Evolutionary conservation across 805 yeast species (phyloP), one percentile per base, ranked within the genome.

Genomic region (Nakazawaea wyomingensis): DNA sequence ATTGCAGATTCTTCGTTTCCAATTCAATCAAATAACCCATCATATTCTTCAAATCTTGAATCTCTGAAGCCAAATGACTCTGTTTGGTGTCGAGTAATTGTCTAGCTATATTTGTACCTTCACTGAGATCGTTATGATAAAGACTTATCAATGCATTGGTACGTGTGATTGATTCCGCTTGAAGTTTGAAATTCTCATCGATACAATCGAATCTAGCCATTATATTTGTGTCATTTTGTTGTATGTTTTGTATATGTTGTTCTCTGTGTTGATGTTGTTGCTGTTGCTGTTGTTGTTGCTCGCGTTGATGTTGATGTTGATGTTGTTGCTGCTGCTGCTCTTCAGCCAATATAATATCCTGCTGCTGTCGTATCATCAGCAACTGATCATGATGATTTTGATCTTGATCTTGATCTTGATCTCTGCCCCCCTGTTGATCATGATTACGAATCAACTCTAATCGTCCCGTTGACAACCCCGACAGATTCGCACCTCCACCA

Each of bases 211-310:
- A n/a, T n/a, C n/a, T n/a, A n/a, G n/a, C n/a, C n/a, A n/a, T n/a
- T n/a, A n/a, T n/a, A n/a, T n/a, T n/a, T n/a, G n/a, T n/a, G n/a
- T n/a, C n/a, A n/a, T n/a, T n/a, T n/a, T n/a, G n/a, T n/a, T n/a
- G n/a, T n/a, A n/a, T n/a, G n/a, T n/a, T n/a, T n/a, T n/a, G n/a
- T n/a, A n/a, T n/a, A n/a, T n/a, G n/a, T n/a, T n/a, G n/a, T n/a
- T n/a, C n/a, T n/a, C n/a, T 65, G 6, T 62, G 64, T 14, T 2
- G 27, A 3, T 10, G 34, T 19, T 16, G 14, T 14, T 27, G 22
- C n/a, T 38, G 35, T 18, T 18, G 41, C 18, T 38, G 18, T 10
- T 24, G 27, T 24, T 24, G 27, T 24, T 31, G 34, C 18, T 31
- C 18, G 18, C 14, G 34, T 7, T 31, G 34, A 4, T 31, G 34